These are phyloP conservation scores for Nicotiana otophora DNA, from an alignment of 257 asterid genomes.

Conservation along the genomic window DNA sequence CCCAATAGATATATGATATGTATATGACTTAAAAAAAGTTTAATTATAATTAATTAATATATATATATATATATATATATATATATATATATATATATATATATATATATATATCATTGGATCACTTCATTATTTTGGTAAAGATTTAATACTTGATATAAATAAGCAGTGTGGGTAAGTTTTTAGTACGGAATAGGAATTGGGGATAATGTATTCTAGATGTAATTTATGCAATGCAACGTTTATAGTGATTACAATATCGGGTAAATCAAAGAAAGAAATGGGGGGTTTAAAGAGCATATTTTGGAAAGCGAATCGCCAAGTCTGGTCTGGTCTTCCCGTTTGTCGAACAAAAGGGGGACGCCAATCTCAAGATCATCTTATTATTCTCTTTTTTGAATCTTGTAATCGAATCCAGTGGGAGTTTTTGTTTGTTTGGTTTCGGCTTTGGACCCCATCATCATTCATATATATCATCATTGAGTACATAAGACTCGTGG, in stretches of 20 bases:
- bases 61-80: too few species aligned
- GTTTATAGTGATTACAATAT: neutral
- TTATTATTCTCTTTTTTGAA: constrained; percentile 27
- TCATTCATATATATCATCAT: neutral
- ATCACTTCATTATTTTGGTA: too few species aligned
- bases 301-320: constrained; percentile 61
- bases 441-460: neutral
- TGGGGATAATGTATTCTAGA: too few species aligned
- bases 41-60: too few species aligned
- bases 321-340: constrained; percentile 38
- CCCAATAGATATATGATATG: too few species aligned
- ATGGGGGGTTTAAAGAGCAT: constrained; percentile 39
- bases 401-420: constrained; percentile 59
- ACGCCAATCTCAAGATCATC: constrained; percentile 71
- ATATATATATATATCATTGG: too few species aligned
- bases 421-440: constrained; percentile 6
- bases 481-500: neutral
- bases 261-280: constrained; percentile 25
- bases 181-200: too few species aligned
- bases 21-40: too few species aligned
- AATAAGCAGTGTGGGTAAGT: too few species aligned
- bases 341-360: constrained; percentile 47
- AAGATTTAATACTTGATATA: too few species aligned
- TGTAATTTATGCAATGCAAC: neutral
- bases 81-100: too few species aligned